Base-by-base conservation (phyloP, 1,284 basidiomycete species). In the Athelia psychrophila region DNA sequence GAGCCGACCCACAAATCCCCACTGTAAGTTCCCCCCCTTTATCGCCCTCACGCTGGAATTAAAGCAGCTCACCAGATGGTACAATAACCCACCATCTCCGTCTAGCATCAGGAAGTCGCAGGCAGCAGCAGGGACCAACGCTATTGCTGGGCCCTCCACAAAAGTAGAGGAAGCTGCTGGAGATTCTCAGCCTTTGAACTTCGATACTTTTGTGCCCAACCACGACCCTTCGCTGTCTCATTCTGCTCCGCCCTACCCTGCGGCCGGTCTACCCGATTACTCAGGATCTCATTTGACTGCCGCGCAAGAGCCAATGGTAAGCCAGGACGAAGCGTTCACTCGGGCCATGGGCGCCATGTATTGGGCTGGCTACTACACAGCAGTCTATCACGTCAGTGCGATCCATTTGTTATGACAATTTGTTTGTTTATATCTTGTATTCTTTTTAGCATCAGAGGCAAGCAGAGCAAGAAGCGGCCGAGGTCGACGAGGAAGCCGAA, bases 361-460 rank as follows among this genome's bases (percentile, higher is more conserved):
- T 64, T 91, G 89, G 88, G 75, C 77, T 30, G 88, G 88, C 16
- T 91, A 91, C 64, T 91, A 88, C 88, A 89, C 87, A 2, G 88
- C 88, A 2, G 76, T 89, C 47, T 91, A 91, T 63, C 84, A 91
- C 65, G 87, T 86, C 61, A 48, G 79, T 66, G 51, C 51, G 12
- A 25, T 24, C 24, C 20, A 35, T 22, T 35, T 35, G 10, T 35
- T 35, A 35, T 35, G n/a, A 35, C 10, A 35, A n/a, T 10, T 35
- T 10, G n/a, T 35, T 35, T 12, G 10, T 35, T n/a, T 35, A 35
- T 12, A 10, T 12, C 10, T 35, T 35, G 10, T n/a, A 10, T 35
- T 44, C 19, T 38, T 46, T 24, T n/a, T 42, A 59, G 66, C 59
- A 51, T 30, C 68, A 69, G 48, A 62, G 51, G 38, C 57, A 51